Evolutionary conservation across 2,329 filamentous ascomycete species (phyloP), one percentile per base, ranked within the genome.

Genomic region (Pseudogymnoascus sp.): DNA sequence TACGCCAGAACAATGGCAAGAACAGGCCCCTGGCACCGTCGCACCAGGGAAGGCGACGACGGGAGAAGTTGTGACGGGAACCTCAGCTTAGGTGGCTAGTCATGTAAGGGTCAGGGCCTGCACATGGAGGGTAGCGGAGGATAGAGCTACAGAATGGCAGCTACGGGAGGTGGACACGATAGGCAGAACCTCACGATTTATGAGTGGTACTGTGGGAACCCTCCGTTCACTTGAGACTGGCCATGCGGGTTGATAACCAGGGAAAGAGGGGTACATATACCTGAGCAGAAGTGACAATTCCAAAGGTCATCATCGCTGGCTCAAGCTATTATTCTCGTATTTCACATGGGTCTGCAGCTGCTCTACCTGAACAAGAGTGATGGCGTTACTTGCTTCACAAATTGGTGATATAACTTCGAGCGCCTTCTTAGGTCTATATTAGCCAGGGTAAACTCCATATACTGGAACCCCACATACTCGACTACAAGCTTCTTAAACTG

Each of bases 1-100:
- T 74, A 90, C 88, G 19, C 86, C 86, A 0, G 86, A 88, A 71
- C 86, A 91, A 74, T 91, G 87, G 87, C 82, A 88, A 77, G 85
- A 82, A 75, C 80, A 84, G 76, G 81, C 82, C 67, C 73, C 76
- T 26, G 68, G 70, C 40, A 67, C 59, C 8, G 69, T 69, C 61
- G 70, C 70, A 6, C 70, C 71, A 10, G 72, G 71, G 14, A 73
- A 71, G 61, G 68, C 68, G 60, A 73, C 70, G 6, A 72, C 65
- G n/a, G 70, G 69, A 3, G 71, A 72, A 64, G 66, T 70, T 53
- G 71, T 73, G 19, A 69, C n/a, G 62, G 72, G 72, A 11, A 71
- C 68, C n/a, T 56, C 29, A 6, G 50, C 50, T 56, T 56, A 56
- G 29, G 11, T 56, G 29, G 50, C 19, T 33, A 33, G 26, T 21